These are phyloP conservation scores for Phytophthora pluvialis DNA, from an alignment of 352 stramenopile species.

Conservation along the genomic window DNA sequence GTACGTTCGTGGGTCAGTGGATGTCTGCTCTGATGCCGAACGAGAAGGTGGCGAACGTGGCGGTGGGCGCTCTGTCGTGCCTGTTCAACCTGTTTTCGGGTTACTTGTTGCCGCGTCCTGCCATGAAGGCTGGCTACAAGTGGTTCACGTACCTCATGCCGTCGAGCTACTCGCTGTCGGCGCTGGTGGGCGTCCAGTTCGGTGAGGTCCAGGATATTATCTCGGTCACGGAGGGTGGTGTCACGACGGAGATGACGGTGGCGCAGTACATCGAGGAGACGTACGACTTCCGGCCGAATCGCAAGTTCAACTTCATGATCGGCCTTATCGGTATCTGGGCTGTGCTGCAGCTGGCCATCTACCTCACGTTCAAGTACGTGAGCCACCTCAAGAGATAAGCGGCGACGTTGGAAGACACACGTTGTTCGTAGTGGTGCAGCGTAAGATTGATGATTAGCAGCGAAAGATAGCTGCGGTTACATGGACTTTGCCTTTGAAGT, in stretches of 20 bases:
- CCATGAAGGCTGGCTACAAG: slow-evolving; percentile 58
- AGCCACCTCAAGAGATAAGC: slow-evolving; percentile 73
- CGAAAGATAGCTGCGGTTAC: slow-evolving; percentile 22
- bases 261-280: slow-evolving; percentile 3
- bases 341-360: slow-evolving; percentile 47
- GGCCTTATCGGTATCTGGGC: slow-evolving; percentile 56
- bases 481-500: slow-evolving; percentile 12
- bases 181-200: slow-evolving; percentile 40
- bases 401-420: slow-evolving; percentile 14
- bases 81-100: no score
- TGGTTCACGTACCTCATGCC: slow-evolving; percentile 67
- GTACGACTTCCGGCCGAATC: slow-evolving; percentile 54
- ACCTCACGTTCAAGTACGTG: slow-evolving; percentile 25
- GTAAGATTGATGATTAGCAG: slow-evolving; percentile 5
- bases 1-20: no score
- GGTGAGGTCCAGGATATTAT: slow-evolving; percentile 36
- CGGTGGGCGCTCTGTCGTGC: no score
- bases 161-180: slow-evolving; percentile 52
- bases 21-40: no score
- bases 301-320: slow-evolving; percentile 48
- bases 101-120: slow-evolving; percentile 40
- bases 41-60: no score
- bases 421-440: neutral
- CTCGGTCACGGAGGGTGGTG: neutral
- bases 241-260: slow-evolving; percentile 28